Base-by-base conservation (phyloP, 805 yeast genomes). In the Candida morakotiae region DNA sequence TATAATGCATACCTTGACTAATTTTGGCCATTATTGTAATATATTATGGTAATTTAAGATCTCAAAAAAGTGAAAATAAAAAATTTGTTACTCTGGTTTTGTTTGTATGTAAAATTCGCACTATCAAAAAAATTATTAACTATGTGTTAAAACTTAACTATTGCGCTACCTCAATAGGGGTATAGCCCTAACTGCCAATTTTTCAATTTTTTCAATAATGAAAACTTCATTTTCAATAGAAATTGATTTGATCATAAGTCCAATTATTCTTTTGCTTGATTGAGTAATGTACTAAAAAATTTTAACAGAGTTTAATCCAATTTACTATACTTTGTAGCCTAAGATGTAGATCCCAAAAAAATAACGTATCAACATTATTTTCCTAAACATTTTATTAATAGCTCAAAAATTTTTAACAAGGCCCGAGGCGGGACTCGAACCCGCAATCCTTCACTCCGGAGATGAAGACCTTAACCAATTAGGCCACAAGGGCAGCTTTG, bases 401-500 rank as follows among this genome's bases (percentile, higher is more conserved):
- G 33, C 33, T 30, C 33, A 30, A 30, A 30, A 30, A 30, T 30
- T 15, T n/a, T 19, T 8, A 8, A 15, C 3, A 5, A 5, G 14
- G 67, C 77, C 78, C 81, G 71, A 68, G 79, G 81, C 80, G 81
- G 82, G 83, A 77, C 79, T 77, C 82, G 83, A 77, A 77, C 83
- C 80, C 83, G 79, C 82, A 76, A 77, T 77, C 83, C 67, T 70
- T 65, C 69, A 70, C 76, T 64, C 82, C 83, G 83, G 83, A 77
- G 67, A 73, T 73, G 74, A 69, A 75, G 74, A 77, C 81, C 81
- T 74, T 77, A 74, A 77, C 82, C 83, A 75, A 65, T 76, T 77
- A 75, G 81, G 81, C 83, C 81, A 77, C 80, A 67, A 69, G 80
- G 77, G 79, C 80, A 34, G 15, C 35, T 38, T 43, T 34, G 40